Percentiles rank a stretch among this genome's conserved stretches.
Evolutionary conservation across 2,329 filamentous ascomycete genomes (phyloP).

Genomic region (Verticillium longisporum): DNA sequence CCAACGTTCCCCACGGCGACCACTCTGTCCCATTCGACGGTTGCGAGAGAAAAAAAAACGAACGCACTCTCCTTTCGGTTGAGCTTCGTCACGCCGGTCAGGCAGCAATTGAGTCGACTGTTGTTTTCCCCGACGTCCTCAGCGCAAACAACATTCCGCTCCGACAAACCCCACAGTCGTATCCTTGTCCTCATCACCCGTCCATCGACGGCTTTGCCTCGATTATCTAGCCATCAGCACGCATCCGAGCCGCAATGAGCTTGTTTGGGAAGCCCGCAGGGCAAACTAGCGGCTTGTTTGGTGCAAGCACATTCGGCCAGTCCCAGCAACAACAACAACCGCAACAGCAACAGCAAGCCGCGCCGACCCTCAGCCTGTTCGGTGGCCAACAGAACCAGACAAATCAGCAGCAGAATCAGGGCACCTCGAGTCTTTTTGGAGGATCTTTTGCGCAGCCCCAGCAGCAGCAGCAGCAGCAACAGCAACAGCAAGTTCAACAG

Average conservation of each 20-base stretch:
- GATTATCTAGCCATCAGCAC: not conserved
- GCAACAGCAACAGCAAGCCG: slow-evolving; percentile 27
- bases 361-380: slow-evolving; percentile 26
- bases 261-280: slow-evolving; percentile 31
- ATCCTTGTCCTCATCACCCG: not conserved
- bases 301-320: slow-evolving; percentile 20
- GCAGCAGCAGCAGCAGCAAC: slow-evolving; percentile 23
- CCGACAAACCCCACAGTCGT: not conserved
- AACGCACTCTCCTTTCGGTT: not conserved
- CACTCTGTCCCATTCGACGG: not conserved
- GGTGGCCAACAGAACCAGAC: slow-evolving; percentile 22
- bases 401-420: slow-evolving; percentile 18
- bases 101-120: not conserved
- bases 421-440: slow-evolving; percentile 24
- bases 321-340: slow-evolving; percentile 24
- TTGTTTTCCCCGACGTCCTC: not conserved
- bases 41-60: too few relatives aligned
- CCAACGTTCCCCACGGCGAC: not conserved
- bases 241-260: slow-evolving; percentile 4
- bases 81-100: not conserved
- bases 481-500: slow-evolving; percentile 33
- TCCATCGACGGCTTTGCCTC: not conserved
- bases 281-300: slow-evolving; percentile 24
- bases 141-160: not conserved
- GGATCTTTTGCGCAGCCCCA: slow-evolving; percentile 24